Evolutionary conservation across 108 stramenopile species (phyloP), one percentile per base, ranked within the genome.

Genomic region (Cyclotella atomus): DNA sequence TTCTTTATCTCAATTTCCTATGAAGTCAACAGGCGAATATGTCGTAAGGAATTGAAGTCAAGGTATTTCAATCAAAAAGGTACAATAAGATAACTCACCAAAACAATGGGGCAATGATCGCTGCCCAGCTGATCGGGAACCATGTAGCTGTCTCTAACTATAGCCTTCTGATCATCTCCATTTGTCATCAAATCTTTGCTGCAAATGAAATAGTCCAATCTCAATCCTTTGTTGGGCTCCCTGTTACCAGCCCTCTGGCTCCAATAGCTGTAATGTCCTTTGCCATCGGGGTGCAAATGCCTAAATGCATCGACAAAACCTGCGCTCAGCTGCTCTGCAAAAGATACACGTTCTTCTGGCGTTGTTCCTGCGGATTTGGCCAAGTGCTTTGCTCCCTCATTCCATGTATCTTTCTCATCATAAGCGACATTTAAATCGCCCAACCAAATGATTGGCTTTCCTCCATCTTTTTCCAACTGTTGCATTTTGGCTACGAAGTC

Each of bases 371-470:
- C 94, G 54, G 91, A 90, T 64, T 89, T 97, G 43, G 52, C 89
- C 15, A 94, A 62, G 65, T 97, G 97, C 79, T 95, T 97, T 24
- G 97, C 97, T 1, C 93, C 94, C 54, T 91, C 88, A 68, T 97
- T 97, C 91, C 93, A 95, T n/a, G 89, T 87, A 61, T 97, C 97
- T 38, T 81, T 78, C 19, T 87, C 83, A 35, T 86, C 85, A 67
- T 94, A 91, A 1, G 95, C 97, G 29, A 97, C 94, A 70, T 97
- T 97, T 44, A 97, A 76, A 88, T 97, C 97, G 3, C 97, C 97
- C 8, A 93, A 65, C 94, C 95, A 96, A 36, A 97, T 85, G 3
- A 94, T 85, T 0, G 96, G 95, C n/a, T 85, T 77, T 10, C 77
- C 71, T 16, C 84, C 68, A 17, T 88, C 85, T 30, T 78, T 85